These are phyloP conservation scores for Rhynchosporium agropyri DNA, from an alignment of 2,329 filamentous ascomycete species.

Conservation along the genomic window DNA sequence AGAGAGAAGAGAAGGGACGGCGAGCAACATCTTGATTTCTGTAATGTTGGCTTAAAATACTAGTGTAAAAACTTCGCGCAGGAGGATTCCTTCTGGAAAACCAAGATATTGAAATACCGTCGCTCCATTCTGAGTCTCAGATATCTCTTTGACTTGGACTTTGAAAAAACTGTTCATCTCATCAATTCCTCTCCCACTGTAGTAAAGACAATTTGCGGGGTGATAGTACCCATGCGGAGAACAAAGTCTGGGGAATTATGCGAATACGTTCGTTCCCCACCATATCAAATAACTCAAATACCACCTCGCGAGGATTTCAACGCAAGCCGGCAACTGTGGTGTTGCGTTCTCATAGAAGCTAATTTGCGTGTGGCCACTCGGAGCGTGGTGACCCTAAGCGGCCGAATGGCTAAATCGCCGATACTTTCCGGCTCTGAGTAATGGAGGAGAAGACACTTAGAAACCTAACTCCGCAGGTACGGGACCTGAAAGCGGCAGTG, in stretches of 20 bases:
- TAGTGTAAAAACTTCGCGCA: background rate
- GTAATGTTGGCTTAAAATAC: background rate
- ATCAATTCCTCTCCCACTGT: background rate
- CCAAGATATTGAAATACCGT: background rate
- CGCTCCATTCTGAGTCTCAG: background rate
- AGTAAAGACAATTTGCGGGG: background rate
- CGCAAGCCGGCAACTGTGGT: background rate
- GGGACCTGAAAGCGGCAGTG: background rate
- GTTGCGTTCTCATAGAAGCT: background rate
- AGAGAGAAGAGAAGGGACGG: background rate
- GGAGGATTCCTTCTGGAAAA: background rate
- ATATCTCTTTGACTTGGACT: background rate
- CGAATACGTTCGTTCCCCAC: background rate
- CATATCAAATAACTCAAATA: background rate
- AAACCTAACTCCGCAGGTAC: background rate
- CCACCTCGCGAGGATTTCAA: background rate
- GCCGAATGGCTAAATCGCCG: background rate
- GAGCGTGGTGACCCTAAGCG: background rate
- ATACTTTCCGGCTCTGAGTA: background rate
- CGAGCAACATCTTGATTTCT: background rate
- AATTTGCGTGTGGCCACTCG: background rate
- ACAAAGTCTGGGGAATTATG: background rate
- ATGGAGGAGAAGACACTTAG: background rate
- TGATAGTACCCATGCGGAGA: background rate
- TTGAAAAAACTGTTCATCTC: background rate